Evolutionary conservation across 345 rosid genomes (phyloP).

Genomic region (Crucihimalaya himalaica): DNA sequence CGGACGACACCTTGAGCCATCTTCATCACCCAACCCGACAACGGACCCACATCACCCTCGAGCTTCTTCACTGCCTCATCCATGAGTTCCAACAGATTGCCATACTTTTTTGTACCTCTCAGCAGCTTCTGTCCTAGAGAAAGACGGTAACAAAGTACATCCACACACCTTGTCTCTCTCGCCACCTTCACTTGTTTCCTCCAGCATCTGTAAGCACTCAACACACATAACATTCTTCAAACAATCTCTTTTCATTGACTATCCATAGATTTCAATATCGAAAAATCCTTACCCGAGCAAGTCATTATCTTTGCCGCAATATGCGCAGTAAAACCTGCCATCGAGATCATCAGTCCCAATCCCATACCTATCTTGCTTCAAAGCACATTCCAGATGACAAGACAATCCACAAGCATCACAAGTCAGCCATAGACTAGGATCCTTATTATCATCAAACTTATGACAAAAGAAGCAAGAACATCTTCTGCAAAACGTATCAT

Average conservation of each 20-base stretch:
- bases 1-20: constrained; percentile 89
- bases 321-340: constrained; percentile 70
- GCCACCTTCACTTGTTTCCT: constrained; percentile 82
- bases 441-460: constrained; percentile 88
- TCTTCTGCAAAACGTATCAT: constrained; percentile 72
- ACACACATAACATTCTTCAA: constrained; percentile 10
- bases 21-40: constrained; percentile 78
- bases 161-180: constrained; percentile 77
- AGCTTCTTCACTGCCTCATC: constrained; percentile 77
- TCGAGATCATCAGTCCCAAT: constrained; percentile 67
- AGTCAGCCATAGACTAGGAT: constrained; percentile 88
- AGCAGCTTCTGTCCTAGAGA: constrained; percentile 78
- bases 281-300: constrained; percentile 66
- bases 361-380: constrained; percentile 65
- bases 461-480: constrained; percentile 91
- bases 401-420: constrained; percentile 88
- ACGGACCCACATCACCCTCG: constrained; percentile 82
- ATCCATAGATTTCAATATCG: background rate
- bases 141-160: constrained; percentile 83
- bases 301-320: constrained; percentile 82
- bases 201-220: constrained; percentile 64
- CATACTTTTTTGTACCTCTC: constrained; percentile 58
- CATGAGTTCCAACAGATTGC: constrained; percentile 54
- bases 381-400: constrained; percentile 88
- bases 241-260: background rate